A percentile compares a stretch with the other conserved stretches of the same genome.
phyloP scores from a whole-genome alignment of 2,329 filamentous ascomycete genomes.

The Pyrenophora teres region DNA sequence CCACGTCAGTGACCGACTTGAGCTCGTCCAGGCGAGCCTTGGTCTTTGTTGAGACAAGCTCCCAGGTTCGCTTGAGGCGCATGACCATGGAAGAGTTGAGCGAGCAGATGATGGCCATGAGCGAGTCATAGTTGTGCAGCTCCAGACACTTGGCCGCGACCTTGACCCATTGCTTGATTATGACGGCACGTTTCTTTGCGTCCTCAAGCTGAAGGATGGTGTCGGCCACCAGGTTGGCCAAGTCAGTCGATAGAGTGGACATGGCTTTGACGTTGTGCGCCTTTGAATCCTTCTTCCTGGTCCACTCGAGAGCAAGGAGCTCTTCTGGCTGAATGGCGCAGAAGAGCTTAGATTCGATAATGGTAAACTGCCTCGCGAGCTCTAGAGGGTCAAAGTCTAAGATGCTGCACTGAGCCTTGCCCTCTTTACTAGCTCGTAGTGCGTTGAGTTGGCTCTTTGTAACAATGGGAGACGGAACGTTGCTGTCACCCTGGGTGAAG shows the following conservation, averaged over 20 bases:
- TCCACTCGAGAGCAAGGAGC: constrained; percentile 90
- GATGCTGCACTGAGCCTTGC: constrained; percentile 72
- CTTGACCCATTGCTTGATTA: constrained; percentile 99
- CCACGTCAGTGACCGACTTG: constrained; percentile 83
- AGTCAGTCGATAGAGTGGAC: constrained; percentile 87
- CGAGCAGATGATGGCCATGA: constrained; percentile 97
- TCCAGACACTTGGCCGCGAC: constrained; percentile 84
- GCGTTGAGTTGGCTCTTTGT: constrained; percentile 76
- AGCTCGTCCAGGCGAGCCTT: constrained; percentile 78
- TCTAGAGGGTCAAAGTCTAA: constrained; percentile 92
- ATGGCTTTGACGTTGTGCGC: constrained; percentile 92
- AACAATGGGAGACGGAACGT: constrained; percentile 70
- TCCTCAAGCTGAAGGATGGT: constrained; percentile 89
- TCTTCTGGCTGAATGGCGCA: constrained; percentile 92
- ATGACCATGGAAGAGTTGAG: constrained; percentile 90
- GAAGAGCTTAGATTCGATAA: constrained; percentile 90
- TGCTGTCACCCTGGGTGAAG: constrained; percentile 71
- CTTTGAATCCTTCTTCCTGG: constrained; percentile 78
- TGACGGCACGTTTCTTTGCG: constrained; percentile 83
- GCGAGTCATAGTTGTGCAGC: constrained; percentile 91
- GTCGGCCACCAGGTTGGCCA: constrained; percentile 91
- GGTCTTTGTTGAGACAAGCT: constrained; percentile 80
- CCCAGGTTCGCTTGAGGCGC: constrained; percentile 90
- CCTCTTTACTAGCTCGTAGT: constrained; percentile 74
- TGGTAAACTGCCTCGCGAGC: constrained; percentile 86